These are phyloP conservation scores for Entonaema liquescens DNA, from an alignment of 495 filamentous ascomycete species.

Conservation along the genomic window DNA sequence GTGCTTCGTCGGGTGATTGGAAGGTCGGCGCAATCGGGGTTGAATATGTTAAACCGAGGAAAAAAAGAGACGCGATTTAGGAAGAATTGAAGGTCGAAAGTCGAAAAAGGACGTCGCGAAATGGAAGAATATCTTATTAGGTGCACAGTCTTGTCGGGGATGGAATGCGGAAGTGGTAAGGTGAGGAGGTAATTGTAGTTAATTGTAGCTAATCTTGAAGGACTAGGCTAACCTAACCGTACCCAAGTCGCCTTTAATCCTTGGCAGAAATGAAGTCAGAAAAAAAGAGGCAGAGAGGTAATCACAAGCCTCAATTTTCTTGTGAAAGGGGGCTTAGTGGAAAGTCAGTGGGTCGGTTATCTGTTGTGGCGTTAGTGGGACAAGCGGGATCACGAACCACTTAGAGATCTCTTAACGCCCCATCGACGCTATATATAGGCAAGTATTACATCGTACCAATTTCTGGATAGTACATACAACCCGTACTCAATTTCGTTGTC, in stretches of 20 bases:
- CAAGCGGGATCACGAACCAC: constrained; percentile 22
- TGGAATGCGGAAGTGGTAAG: constrained; percentile 35
- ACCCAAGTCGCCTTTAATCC: neutral
- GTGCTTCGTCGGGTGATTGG: constrained; percentile 23
- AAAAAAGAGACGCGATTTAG: neutral
- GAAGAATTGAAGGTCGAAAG: neutral
- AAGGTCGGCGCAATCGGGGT: constrained; percentile 25
- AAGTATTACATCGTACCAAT: no score
- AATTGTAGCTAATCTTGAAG: constrained; percentile 29
- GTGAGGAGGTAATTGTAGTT: constrained; percentile 9
- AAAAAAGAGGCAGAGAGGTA: constrained; percentile 3
- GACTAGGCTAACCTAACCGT: constrained; percentile 9
- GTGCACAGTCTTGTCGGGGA: constrained; percentile 12
- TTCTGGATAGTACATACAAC: neutral
- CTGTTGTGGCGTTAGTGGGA: constrained; percentile 29
- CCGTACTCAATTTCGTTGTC: neutral
- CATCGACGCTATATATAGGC: constrained; percentile 34
- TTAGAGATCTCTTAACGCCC: neutral
- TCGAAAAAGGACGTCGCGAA: neutral
- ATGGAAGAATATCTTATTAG: neutral
- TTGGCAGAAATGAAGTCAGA: constrained; percentile 33
- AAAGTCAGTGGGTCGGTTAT: neutral
- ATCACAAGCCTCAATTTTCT: constrained; percentile 37
- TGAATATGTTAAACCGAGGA: constrained; percentile 9
- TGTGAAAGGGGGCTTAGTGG: constrained; percentile 26